Base-by-base conservation (phyloP, 2,329 filamentous ascomycete genomes). In the Eutypa lata region DNA sequence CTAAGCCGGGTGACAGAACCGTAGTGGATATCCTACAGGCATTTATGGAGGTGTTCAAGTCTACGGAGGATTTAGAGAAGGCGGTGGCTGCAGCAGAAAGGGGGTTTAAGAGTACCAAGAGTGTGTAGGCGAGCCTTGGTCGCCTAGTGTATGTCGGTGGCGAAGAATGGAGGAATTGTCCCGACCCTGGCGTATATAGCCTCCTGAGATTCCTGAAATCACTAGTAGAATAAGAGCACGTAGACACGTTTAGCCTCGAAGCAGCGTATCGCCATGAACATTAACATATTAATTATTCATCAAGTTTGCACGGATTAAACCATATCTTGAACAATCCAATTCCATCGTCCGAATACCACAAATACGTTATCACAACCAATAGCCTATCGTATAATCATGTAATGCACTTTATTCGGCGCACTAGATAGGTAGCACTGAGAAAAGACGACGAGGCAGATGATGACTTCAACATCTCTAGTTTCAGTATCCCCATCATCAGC, bases 81-180 rank as follows among this genome's bases (percentile, higher is more conserved):
- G 35, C 88, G 26, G 84, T 84, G 1, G 74, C 78, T 56, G 86
- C 85, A 7, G 84, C 87, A 4, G 76, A 78, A 53, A 73, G 81
- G 52, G 88, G 86, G 1, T 81, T 86, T 21, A 83, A 87, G 59
- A 77, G 79, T 6, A 91, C 88, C 22, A 89, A 86, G 70, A 82
- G 80, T 22, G 90, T 91, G 87, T 84, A 85, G 66, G 86, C 88
- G 40, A 87, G 81, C 62, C 70, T 91, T 43, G 88, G 88, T n/a
- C 75, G 88, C 49, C 81, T 84, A 2, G 87, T 90, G 7, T 91
- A 91, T 67, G 84, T 91, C 49, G 87, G 85, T 37, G 81, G 84
- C 56, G 80, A 75, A 72, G 86, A 84, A 37, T 89, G 77, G 76
- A 82, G 78, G 70, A 75, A 87, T 61, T 79, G 90, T n/a, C 87